Conservation (phyloP, 2,329 filamentous ascomycete species). For the Epichloe coenophiala region DNA sequence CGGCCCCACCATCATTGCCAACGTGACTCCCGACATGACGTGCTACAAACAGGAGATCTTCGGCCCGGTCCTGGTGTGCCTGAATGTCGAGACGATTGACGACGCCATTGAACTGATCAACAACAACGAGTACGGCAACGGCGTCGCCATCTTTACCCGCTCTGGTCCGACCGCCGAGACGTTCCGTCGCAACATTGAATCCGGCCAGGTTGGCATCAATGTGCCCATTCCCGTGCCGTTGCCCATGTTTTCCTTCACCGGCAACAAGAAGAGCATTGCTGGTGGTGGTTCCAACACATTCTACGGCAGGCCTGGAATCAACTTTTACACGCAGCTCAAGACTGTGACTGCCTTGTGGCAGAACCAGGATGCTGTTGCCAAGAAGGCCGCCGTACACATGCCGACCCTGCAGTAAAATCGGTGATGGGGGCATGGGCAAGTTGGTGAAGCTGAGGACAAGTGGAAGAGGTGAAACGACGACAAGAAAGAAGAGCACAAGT, state of each 20-base stretch:
- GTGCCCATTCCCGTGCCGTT: conserved; percentile 63
- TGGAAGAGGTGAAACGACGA: too few relatives aligned
- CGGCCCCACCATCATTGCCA: conserved; percentile 68
- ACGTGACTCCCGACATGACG: conserved; percentile 67
- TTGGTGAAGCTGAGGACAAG: too few relatives aligned
- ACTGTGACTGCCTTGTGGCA: conserved; percentile 91
- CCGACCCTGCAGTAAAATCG: conserved; percentile 36
- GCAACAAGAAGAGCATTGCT: conserved; percentile 80
- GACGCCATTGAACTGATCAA: conserved; percentile 75
- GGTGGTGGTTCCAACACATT: conserved; percentile 89
- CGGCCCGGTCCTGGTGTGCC: conserved; percentile 68
- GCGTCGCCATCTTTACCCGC: conserved; percentile 71
- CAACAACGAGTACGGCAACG: conserved; percentile 76
- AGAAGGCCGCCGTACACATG: conserved; percentile 82
- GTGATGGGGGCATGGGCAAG: background rate
- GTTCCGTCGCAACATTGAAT: conserved; percentile 72
- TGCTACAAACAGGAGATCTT: conserved; percentile 84
- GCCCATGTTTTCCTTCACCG: conserved; percentile 60
- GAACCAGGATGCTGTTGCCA: conserved; percentile 68
- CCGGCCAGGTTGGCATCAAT: conserved; percentile 77
- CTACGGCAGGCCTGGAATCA: conserved; percentile 83
- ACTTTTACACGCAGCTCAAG: conserved; percentile 96
- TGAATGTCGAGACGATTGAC: conserved; percentile 65
- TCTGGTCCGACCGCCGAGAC: conserved; percentile 63
- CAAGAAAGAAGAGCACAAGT: too few relatives aligned